phyloP scores from a whole-genome alignment of 768 basidiomycete genomes.

The Hortiboletus campestris region DNA sequence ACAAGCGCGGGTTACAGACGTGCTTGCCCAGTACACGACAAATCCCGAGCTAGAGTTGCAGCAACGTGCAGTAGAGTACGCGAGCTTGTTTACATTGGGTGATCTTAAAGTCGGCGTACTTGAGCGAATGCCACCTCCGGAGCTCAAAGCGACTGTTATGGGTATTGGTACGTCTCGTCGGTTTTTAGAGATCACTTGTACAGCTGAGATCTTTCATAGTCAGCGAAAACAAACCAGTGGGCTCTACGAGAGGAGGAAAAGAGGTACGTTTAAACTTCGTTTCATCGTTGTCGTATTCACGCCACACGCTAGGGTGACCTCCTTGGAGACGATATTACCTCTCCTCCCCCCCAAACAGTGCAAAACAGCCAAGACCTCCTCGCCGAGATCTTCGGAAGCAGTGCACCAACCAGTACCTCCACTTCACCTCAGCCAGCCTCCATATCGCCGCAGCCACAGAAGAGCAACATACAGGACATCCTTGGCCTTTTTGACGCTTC shows the following conservation, averaged over 20 bases:
- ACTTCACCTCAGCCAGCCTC: slow-evolving; percentile 34
- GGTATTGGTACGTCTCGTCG: slow-evolving; percentile 64
- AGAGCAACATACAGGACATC: slow-evolving; percentile 81
- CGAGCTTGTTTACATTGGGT: slow-evolving; percentile 74
- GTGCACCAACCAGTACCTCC: slow-evolving; percentile 30
- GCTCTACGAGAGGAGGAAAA: slow-evolving; percentile 76
- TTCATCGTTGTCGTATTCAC: not conserved
- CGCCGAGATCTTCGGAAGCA: slow-evolving; percentile 84
- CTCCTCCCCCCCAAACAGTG: slow-evolving; percentile 40
- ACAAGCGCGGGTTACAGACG: slow-evolving; percentile 74
- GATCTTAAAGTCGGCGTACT: slow-evolving; percentile 81
- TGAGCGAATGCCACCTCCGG: slow-evolving; percentile 99
- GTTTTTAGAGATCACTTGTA: not conserved
- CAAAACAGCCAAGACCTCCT: slow-evolving; percentile 84
- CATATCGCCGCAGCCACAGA: slow-evolving; percentile 45
- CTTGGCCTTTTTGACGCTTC: slow-evolving; percentile 78
- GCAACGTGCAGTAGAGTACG: slow-evolving; percentile 95
- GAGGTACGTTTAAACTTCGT: slow-evolving; percentile 47
- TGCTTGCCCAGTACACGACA: slow-evolving; percentile 79
- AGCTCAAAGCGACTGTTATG: slow-evolving; percentile 95
- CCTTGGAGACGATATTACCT: slow-evolving; percentile 69
- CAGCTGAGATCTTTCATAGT: slow-evolving; percentile 44
- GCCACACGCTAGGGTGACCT: slow-evolving; percentile 55
- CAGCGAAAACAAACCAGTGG: slow-evolving; percentile 95
- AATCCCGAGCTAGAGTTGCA: slow-evolving; percentile 94